Conservation (phyloP, 768 basidiomycete species). For the Phanerochaete sordida region DNA sequence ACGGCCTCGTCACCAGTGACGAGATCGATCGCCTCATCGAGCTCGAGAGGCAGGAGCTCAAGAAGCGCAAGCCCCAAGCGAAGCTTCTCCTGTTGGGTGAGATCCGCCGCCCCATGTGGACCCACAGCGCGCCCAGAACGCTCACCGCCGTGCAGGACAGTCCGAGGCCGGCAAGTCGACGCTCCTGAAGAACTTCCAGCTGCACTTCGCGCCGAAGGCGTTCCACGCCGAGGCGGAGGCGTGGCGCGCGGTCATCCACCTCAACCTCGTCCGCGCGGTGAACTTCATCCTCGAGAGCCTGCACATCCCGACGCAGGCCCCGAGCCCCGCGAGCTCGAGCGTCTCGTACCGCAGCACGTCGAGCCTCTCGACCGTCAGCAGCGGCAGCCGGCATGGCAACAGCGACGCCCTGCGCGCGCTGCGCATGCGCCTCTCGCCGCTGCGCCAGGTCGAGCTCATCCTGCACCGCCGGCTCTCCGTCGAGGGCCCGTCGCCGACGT, state of each 20-base stretch:
- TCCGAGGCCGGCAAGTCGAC: constrained; percentile 70
- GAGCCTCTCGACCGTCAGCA: constrained; percentile 11
- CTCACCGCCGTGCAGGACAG: constrained; percentile 40
- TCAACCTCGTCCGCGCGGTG: constrained; percentile 60
- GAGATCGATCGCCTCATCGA: constrained; percentile 15
- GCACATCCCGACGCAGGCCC: constrained; percentile 17
- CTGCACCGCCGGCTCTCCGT: constrained; percentile 42
- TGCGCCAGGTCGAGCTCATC: constrained; percentile 52
- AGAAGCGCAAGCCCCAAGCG: constrained; percentile 35
- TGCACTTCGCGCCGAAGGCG: constrained; percentile 55
- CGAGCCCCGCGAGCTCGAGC: background rate
- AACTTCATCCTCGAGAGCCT: constrained; percentile 42
- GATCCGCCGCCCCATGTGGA: constrained; percentile 14
- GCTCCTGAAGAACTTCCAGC: constrained; percentile 62
- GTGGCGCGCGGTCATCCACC: constrained; percentile 66
- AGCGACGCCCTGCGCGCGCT: constrained; percentile 38
- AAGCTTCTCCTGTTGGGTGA: constrained; percentile 58
- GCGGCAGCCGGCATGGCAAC: constrained; percentile 12
- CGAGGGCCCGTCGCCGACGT: constrained; percentile 14
- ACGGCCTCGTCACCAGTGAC: background rate
- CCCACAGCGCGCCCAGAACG: background rate
- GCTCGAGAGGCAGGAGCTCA: constrained; percentile 20
- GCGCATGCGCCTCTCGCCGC: constrained; percentile 48
- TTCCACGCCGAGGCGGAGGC: constrained; percentile 53
- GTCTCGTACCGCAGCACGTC: constrained; percentile 6